Evolutionary conservation across 768 basidiomycete genomes (phyloP), one percentile per base, ranked within the genome.

Genomic region (Podaxis sp.): DNA sequence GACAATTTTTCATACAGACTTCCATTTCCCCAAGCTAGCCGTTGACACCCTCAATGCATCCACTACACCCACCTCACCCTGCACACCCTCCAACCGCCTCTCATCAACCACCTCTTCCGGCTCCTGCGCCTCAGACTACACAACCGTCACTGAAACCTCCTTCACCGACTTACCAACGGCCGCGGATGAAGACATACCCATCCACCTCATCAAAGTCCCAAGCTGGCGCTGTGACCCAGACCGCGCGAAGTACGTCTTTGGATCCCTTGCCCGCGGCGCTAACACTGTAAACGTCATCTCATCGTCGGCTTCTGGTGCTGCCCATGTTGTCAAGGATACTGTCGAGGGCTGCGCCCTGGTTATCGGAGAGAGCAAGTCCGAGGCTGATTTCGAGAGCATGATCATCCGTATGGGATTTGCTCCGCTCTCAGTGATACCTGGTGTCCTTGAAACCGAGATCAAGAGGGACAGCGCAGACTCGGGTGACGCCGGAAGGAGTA

Each of bases 181-280:
- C 11, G 8, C 17, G 33, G 19, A 46, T 22, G 61, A 62, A 50
- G 51, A 60, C n/a, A 41, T 36, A 6, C 51, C 59, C 2, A 38
- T 62, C 13, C 29, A 56, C 29, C 19, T 50, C 19, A 24, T 17
- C 15, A 56, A 47, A 24, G 11, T 61, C 8, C 61, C 61, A 2
- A 62, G 36, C 24, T 56, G 61, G 61, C 43, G 55, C 15, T 17
- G 46, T 8, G 61, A 62, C 27, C 61, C 61, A 4, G 22, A 38
- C 3, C 51, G 61, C 17, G 46, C 61, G 1, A 56, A 62, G 36
- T 50, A 13, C 9, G 46, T 49, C 2, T 62, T 62, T 25, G 61
- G 54, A 19, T 56, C 61, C 2, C 61, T 62, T 19, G 46, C 54
- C 0, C 50, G 51, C 22, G 29, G 27, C 17, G 43, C 24, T n/a